A percentile compares a stretch with the other conserved stretches of the same genome.
These are phyloP conservation scores for Ophiostoma angusticollis DNA, from an alignment of 2,329 filamentous ascomycete species.

Conservation along the genomic window DNA sequence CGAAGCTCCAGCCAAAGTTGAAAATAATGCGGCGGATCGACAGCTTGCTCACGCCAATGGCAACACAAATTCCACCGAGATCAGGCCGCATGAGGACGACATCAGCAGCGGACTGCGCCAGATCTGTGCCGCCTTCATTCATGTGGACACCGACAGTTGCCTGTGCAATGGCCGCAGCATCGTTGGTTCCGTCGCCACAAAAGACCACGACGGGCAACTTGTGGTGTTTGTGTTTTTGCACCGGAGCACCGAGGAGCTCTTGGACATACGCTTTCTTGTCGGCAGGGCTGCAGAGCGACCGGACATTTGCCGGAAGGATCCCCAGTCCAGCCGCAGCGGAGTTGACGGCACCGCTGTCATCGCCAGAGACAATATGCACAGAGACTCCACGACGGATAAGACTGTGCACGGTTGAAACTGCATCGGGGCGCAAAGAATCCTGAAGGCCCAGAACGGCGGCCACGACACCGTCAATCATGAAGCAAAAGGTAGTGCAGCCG, in stretches of 20 bases:
- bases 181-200: constrained; percentile 68
- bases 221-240: too few relatives aligned
- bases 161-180: constrained; percentile 58
- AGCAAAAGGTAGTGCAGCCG: constrained; percentile 34
- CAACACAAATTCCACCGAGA: constrained; percentile 42
- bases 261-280: constrained; percentile 35
- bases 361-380: constrained; percentile 39
- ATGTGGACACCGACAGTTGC: constrained; percentile 62
- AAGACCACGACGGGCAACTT: constrained; percentile 43
- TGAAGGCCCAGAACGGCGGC: constrained; percentile 32
- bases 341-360: constrained; percentile 37
- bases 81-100: constrained; percentile 49
- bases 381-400: constrained; percentile 27
- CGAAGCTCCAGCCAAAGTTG: constrained; percentile 57
- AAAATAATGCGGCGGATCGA: constrained; percentile 41
- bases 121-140: constrained; percentile 42
- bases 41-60: constrained; percentile 40
- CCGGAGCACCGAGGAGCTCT: constrained; percentile 20
- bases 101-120: constrained; percentile 55
- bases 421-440: constrained; percentile 33
- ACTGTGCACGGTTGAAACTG: constrained; percentile 21
- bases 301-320: constrained; percentile 26
- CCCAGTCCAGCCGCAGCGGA: constrained; percentile 26
- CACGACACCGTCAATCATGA: constrained; percentile 25
- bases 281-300: constrained; percentile 29